A percentile compares a stretch with the other conserved stretches of the same genome.
Conservation (phyloP, 106 monocot genomes). For the Alisma plantagoaquatica region DNA sequence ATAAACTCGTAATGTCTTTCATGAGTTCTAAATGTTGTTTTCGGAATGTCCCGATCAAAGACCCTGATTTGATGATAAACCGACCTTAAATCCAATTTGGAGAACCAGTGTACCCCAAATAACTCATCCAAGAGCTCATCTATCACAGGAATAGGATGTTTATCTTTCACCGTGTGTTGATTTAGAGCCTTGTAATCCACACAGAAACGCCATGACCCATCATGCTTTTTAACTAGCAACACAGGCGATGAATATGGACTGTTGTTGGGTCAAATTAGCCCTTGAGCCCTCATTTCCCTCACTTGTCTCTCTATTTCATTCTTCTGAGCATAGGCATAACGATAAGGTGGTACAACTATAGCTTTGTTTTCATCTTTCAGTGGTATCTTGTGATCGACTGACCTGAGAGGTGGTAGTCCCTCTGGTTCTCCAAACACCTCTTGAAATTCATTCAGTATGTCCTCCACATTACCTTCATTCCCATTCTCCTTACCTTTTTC, state of each 20-base stretch:
- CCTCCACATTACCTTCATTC: no score
- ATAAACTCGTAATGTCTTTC: constrained; percentile 7
- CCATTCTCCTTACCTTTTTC: no score
- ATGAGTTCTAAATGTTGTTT: constrained; percentile 9
- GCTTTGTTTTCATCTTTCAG: no score
- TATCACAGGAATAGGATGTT: constrained; percentile 3
- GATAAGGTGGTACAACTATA: no score
- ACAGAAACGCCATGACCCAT: constrained; percentile 2
- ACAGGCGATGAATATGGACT: constrained; percentile 8
- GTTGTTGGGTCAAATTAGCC: not conserved
- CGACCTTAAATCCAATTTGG: constrained; percentile 1
- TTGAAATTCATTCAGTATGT: no score
- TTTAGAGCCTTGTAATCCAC: constrained; percentile 4
- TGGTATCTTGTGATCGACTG: no score
- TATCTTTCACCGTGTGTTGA: constrained; percentile 1
- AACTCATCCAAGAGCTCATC: constrained; percentile 12
- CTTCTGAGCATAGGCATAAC: no score
- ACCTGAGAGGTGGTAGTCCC: no score
- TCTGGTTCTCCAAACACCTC: no score
- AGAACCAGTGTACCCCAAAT: not conserved
- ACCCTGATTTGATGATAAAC: constrained; percentile 4
- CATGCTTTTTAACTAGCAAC: constrained; percentile 4
- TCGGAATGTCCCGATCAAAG: not conserved
- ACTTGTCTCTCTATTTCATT: no score
- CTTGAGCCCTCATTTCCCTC: no score